Evolutionary conservation across 805 yeast genomes (phyloP).

Genomic region (Zygosaccharomyces bisporus): DNA sequence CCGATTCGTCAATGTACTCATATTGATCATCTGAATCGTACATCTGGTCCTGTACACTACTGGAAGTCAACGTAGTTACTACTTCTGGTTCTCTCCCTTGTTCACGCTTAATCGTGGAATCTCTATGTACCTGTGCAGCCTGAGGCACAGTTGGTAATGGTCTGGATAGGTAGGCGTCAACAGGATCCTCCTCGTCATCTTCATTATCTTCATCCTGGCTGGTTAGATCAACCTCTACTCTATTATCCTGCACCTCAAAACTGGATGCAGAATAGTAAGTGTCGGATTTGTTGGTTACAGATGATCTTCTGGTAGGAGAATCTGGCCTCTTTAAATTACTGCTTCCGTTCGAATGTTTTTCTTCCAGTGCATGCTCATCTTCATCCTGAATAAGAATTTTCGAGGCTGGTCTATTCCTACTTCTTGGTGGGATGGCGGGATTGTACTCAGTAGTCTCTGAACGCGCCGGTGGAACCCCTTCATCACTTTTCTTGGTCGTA

Average conservation of each 20-base stretch:
- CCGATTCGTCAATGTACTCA: slow-evolving; percentile 21
- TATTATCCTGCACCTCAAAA: slow-evolving; percentile 10
- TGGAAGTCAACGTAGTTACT: slow-evolving; percentile 1
- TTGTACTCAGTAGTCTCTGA: slow-evolving; percentile 23
- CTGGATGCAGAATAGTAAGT: slow-evolving; percentile 29
- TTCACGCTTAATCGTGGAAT: slow-evolving; percentile 12
- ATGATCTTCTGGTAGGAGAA: slow-evolving; percentile 11
- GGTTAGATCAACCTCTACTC: slow-evolving; percentile 7
- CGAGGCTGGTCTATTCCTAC: slow-evolving; percentile 33
- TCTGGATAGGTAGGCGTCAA: slow-evolving; percentile 18
- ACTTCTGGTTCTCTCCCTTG: slow-evolving; percentile 4
- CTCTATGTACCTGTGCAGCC: slow-evolving; percentile 10
- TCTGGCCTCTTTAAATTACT: slow-evolving; percentile 4
- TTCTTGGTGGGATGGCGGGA: slow-evolving; percentile 36
- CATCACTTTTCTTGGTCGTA: slow-evolving; percentile 14
- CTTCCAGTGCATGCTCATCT: slow-evolving; percentile 21
- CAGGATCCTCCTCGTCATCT: slow-evolving; percentile 10
- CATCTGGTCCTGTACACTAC: slow-evolving; percentile 1
- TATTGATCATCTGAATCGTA: slow-evolving; percentile 19
- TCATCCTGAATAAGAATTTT: slow-evolving; percentile 27
- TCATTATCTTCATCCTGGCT: slow-evolving; percentile 9
- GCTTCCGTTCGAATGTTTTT: slow-evolving; percentile 18
- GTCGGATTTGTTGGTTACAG: slow-evolving; percentile 20
- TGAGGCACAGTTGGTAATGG: slow-evolving; percentile 26
- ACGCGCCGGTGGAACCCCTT: slow-evolving; percentile 20